phyloP scores from a whole-genome alignment of 208 protist species.

The Herpetomonas tarakana region DNA sequence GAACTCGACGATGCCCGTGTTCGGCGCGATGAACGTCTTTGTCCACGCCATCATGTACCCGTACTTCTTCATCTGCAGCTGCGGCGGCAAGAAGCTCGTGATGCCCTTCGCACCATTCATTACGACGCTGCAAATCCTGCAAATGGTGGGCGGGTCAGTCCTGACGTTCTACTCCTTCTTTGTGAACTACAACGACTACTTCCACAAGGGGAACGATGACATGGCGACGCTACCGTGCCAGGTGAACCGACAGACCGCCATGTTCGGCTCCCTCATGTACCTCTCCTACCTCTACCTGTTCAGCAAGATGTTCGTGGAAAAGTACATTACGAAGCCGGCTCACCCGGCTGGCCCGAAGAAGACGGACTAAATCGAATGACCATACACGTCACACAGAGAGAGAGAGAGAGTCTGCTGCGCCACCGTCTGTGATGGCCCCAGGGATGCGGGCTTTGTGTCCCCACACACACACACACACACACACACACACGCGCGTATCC shows the following conservation, averaged over 20 bases:
- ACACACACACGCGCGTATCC: too few species aligned
- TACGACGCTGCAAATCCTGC: conserved; percentile 84
- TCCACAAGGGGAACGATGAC: conserved; percentile 29
- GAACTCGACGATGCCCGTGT: conserved; percentile 62
- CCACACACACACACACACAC: too few species aligned
- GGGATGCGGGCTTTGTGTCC: too few species aligned
- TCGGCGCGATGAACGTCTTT: conserved; percentile 91
- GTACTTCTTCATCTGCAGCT: conserved; percentile 88
- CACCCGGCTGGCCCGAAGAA: conserved; percentile 20
- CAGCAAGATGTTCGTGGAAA: conserved; percentile 75
- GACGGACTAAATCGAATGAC: conserved; percentile 12
- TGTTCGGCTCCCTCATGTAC: conserved; percentile 86
- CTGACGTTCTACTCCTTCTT: conserved; percentile 50
- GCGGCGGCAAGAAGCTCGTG: conserved; percentile 54
- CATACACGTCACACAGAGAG: neutral
- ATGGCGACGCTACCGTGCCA: conserved; percentile 45
- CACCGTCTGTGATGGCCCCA: too few species aligned
- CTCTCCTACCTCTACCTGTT: conserved; percentile 90
- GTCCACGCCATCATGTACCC: conserved; percentile 96
- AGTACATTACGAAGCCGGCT: conserved; percentile 48
- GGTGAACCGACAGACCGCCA: conserved; percentile 38
- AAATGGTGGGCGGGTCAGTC: conserved; percentile 84
- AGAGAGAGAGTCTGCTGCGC: neutral
- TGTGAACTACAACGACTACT: conserved; percentile 33
- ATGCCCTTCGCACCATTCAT: conserved; percentile 80